Evolutionary conservation across 1,284 basidiomycete genomes (phyloP), one percentile per base, ranked within the genome.

Genomic region (Bjerkandera adusta): DNA sequence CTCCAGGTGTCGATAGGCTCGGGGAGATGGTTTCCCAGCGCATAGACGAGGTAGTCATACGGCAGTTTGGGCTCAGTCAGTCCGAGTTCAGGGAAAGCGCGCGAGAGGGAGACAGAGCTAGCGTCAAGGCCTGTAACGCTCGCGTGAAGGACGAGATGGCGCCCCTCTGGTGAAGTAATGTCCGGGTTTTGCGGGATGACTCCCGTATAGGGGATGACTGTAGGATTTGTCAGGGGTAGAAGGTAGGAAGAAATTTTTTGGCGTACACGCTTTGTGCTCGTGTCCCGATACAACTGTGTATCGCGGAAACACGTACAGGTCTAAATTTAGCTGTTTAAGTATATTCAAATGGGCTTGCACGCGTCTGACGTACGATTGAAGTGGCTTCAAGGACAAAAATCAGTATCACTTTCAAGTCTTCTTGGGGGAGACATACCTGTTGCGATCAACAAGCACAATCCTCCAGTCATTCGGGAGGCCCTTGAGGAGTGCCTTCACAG

Each of bases 401-500:
- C 16, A 22, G 18, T 36, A 12, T 10, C 18, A 20, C 18, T 8
- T 12, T 20, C 10, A 11, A 12, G 10, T 57, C 49, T 60, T 60
- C 47, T 57, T 52, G 51, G 57, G 55, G 42, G 46, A 21, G 15
- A 34, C 45, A 29, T n/a, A 40, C 45, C 45, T 57, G 51, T 89
- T 87, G 45, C 85, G 69, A 57, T 89, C 86, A 34, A 89, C 71
- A 15, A 83, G 67, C 15, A 89, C 72, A 30, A 89, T 71, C 34
- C 77, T 71, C 79, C 82, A 87, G 21, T 68, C 75, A 18, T 67
- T 58, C 2, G 85, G 83, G 18, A 89, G 65, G 26, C 65, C 65
- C 18, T 73, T 64, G 11, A 78, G 73, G 32, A 89, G 73, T 16
- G 81, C 53, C 43, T 76, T 73, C 5, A 79, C 77, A 1, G 81